Evolutionary conservation across 1,284 basidiomycete species (phyloP), one percentile per base, ranked within the genome.

Genomic region (Ustilago curta): DNA sequence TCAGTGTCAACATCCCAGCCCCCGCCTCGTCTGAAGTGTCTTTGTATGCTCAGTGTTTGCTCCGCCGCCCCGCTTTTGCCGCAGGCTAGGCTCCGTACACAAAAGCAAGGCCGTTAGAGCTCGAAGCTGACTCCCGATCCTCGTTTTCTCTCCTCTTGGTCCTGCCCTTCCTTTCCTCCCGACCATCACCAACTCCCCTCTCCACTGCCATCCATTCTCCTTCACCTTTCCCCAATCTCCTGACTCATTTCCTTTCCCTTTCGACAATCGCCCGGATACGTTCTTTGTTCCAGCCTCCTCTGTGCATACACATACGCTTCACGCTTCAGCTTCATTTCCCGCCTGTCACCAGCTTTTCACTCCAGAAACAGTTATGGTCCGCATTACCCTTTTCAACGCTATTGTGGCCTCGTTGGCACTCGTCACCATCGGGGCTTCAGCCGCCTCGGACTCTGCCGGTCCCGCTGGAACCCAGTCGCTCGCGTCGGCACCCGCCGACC

Each of bases 371-470:
- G 57, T 6, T 19, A 67, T 67, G 65, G 58, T 67, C 19, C 58
- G 65, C 37, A 53, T 57, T 50, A 64, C 61, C 8, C 42, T 70
- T 18, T 57, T 70, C 49, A 56, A 35, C 35, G 58, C 71, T 29
- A 37, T 74, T 39, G 9, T 74, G 25, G 66, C 59, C 27, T 56
- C 57, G 0, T 53, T 68, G 4, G 59, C 65, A 9, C 39, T 67
- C 21, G 40, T 65, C 37, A 43, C 62, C 32, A n/a, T 68, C 8
- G 56, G 62, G 19, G 62, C 39, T 47, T 32, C 44, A 8, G 60
- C 65, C 18, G 56, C 58, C 6, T 19, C 44, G 11, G 53, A 51
- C 27, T 8, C 35, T 18, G 23, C 58, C 39, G 23, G 25, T 2
- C 42, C 50, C 2, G 18, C 51, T 39, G 35, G 31, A n/a, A 25